These are phyloP conservation scores for Yamadazyma diospyri DNA, from an alignment of 1,139 yeast genomes.

Conservation along the genomic window DNA sequence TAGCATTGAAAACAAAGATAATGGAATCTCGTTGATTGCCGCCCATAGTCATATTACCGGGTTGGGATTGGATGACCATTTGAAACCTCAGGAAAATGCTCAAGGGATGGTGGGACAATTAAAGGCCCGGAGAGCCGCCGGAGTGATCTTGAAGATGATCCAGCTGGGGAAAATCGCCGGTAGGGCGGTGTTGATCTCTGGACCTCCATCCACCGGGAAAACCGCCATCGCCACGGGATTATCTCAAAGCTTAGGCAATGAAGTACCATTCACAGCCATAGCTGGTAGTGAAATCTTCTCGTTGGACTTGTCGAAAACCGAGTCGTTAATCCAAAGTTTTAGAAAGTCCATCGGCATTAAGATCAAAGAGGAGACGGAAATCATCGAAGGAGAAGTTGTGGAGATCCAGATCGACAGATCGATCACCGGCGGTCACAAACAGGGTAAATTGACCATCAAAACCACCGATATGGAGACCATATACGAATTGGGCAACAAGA, in stretches of 20 bases:
- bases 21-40: conserved; percentile 73
- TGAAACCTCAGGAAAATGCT: conserved; percentile 72
- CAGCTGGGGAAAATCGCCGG: conserved; percentile 95
- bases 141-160: conserved; percentile 87
- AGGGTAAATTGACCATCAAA: conserved; percentile 94
- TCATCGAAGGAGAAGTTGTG: conserved; percentile 98
- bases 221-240: conserved; percentile 99
- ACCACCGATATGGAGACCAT: conserved; percentile 99
- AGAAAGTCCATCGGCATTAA: conserved; percentile 93
- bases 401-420: conserved; percentile 97
- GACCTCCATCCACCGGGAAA: conserved; percentile 98
- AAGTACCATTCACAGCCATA: conserved; percentile 93
- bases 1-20: conserved; percentile 40
- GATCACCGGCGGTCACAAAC: conserved; percentile 95
- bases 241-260: conserved; percentile 81
- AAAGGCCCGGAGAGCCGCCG: conserved; percentile 94
- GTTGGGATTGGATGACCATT: conserved; percentile 84
- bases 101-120: conserved; percentile 99
- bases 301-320: conserved; percentile 89
- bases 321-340: conserved; percentile 92
- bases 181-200: conserved; percentile 91
- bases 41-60: conserved; percentile 98
- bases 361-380: conserved; percentile 94
- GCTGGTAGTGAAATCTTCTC: conserved; percentile 94
- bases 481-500: conserved; percentile 93